A percentile compares a stretch with the other conserved stretches of the same genome.
Evolutionary conservation across 2,329 filamentous ascomycete species (phyloP).

Genomic region (Nemania sp.): DNA sequence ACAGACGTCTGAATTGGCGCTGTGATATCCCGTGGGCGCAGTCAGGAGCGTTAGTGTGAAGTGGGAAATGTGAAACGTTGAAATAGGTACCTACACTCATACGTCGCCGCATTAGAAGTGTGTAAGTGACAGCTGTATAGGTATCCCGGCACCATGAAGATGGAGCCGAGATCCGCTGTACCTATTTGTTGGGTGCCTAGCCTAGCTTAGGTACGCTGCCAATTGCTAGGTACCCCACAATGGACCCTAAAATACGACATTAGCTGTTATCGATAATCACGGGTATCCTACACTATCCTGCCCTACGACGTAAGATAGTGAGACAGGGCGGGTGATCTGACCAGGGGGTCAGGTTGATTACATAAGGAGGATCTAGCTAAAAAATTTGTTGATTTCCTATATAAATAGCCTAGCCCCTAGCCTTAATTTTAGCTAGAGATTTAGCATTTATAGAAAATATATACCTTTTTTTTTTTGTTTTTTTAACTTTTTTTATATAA

Average conservation of each 20-base stretch:
- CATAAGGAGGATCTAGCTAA: no score
- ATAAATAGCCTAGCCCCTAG: no score
- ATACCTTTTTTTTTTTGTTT: no score
- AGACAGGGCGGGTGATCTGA: no score
- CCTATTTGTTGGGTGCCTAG: neutral
- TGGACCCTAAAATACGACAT: neutral
- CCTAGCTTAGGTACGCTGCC: neutral
- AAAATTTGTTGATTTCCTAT: no score
- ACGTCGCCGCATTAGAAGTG: neutral
- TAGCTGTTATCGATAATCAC: conserved; percentile 29
- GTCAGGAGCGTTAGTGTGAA: neutral
- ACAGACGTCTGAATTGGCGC: conserved; percentile 25
- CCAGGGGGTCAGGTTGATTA: no score
- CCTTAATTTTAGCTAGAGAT: no score
- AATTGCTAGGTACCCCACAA: neutral
- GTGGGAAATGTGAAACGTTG: conserved; percentile 3
- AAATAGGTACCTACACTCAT: no score
- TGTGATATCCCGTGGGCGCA: conserved; percentile 6
- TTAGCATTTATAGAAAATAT: no score
- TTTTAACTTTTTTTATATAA: no score
- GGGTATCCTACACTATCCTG: neutral
- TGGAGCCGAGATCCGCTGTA: neutral
- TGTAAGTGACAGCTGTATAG: conserved; percentile 1
- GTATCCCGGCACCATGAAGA: neutral
- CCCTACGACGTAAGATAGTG: no score